Evolutionary conservation across 768 basidiomycete species (phyloP), one percentile per base, ranked within the genome.

Genomic region (Auricularia sp.): DNA sequence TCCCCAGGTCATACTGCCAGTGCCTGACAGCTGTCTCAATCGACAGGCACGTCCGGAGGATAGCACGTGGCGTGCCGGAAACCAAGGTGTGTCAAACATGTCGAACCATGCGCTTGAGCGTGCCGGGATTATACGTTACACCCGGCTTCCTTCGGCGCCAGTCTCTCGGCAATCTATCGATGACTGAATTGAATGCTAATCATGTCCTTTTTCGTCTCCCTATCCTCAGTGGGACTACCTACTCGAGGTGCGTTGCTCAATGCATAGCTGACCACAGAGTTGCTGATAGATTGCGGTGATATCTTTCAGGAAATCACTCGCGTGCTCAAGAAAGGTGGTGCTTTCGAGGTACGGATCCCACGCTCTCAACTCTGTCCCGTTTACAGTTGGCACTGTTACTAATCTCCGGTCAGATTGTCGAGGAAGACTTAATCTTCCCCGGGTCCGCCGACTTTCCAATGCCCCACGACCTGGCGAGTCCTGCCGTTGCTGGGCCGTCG

Each of bases 361-460:
- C 39, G 39, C 39, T 14, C 39, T 42, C 8, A 42, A 42, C 39
- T 42, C 12, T 42, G 39, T 42, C 39, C 8, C 0, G 8, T 7
- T 42, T 42, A 42, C 29, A 16, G 58, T 66, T 18, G 39, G 29
- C 61, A 14, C 10, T 51, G 23, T 34, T 10, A 33, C 56, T 42
- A 7, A 42, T 42, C 39, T 42, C 8, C 33, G 56, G 21, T 36
- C 65, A 87, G 86, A 79, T 90, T 74, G 76, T 88, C 61, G 89
- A 91, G 71, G 87, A 89, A 72, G 87, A 91, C 66, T 72, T 91
- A 3, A 85, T 82, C 70, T 89, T 90, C 69, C 88, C 88, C 1
- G 87, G 87, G 12, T 80, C 77, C 66, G 16, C 35, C 23, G 64
- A 64, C 36, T 63, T 68, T 36, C 64, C 14, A 29, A 51, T 65